Base-by-base conservation (phyloP, 2,329 filamentous ascomycete species). In the Calonectria henricotiae region DNA sequence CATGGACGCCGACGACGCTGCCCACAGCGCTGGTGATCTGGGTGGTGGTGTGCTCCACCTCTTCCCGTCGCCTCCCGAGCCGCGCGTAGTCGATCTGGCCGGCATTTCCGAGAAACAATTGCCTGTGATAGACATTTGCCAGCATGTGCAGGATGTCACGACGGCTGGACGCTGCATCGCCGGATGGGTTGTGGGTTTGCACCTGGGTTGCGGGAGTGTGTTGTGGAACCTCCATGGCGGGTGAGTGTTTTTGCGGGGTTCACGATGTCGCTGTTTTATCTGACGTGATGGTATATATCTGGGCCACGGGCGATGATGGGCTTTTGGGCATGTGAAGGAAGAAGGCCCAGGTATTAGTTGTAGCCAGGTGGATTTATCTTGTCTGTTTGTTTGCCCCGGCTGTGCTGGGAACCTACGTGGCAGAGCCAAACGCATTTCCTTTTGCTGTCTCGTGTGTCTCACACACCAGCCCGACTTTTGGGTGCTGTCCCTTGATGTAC, bases 1-100 rank as follows among this genome's bases (percentile, higher is more conserved):
- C 65, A n/a, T 68, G 65, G 15, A 68, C 12, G 2, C 65, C 65
- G 27, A 68, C 65, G 12, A 63, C 27, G 23, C 39, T 68, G 11
- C 60, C 60, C 2, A 68, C 39, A 3, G 43, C 39, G n/a, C 30
- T 68, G 12, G 47, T 63, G 30, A 68, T 11, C 2, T 23, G n/a
- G 3, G n/a, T 30, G 12, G 11, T 58, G 2, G 17, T 46, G 47
- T 27, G 49, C 11, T 39, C 30, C 13, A 68, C 6, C 23, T 68
- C 60, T 4, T 47, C 13, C 13, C 65, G 61, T 13, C 41, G 17
- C 13, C 25, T 44, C 17, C 39, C 47, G 13, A 68, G 30, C 8
- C 60, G 39, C 9, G 54, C 30, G 23, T 68, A 68, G 25, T 68
- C 60, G 6, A 68, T 47, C 30, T 43, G 32, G 1, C 65, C 60